These are phyloP conservation scores for Cyberlindnera lachancei DNA, from an alignment of 805 yeast species.

Conservation along the genomic window DNA sequence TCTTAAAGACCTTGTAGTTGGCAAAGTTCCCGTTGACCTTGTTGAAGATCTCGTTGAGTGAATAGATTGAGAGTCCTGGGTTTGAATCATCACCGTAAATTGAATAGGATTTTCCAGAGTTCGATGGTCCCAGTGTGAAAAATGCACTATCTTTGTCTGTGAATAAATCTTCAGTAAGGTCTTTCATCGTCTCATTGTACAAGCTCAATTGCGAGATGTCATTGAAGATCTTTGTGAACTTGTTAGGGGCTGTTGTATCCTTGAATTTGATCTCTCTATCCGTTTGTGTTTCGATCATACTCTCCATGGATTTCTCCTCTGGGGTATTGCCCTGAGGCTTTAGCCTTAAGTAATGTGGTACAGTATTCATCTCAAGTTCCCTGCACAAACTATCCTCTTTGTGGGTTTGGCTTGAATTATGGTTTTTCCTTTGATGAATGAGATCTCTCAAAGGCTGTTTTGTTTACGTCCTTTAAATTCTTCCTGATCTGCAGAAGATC, in stretches of 20 bases:
- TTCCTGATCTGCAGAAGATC: too few relatives aligned
- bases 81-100: conserved; percentile 28
- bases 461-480: too few relatives aligned
- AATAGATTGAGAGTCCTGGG: conserved; percentile 33
- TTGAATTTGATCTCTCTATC: conserved; percentile 20
- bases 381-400: too few relatives aligned
- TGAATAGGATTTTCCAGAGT: conserved; percentile 40
- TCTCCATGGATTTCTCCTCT: conserved; percentile 9
- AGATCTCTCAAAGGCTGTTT: too few relatives aligned
- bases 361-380: conserved; percentile 15
- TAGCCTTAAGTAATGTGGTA: conserved; percentile 32
- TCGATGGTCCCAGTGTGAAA: conserved; percentile 47
- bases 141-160: conserved; percentile 34
- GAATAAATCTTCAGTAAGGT: conserved; percentile 15
- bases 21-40: conserved; percentile 17
- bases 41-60: conserved; percentile 27
- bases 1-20: conserved; percentile 11
- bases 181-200: conserved; percentile 24
- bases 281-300: conserved; percentile 19
- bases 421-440: too few relatives aligned
- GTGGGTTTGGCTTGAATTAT: too few relatives aligned
- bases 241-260: conserved; percentile 19
- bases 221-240: conserved; percentile 28
- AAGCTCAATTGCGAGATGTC: conserved; percentile 29
- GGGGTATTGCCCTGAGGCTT: conserved; percentile 24